Percentiles rank a stretch among this genome's conserved stretches.
These are phyloP conservation scores for Jamesozyma jinghongensis DNA, from an alignment of 805 yeast genomes.

Conservation along the genomic window DNA sequence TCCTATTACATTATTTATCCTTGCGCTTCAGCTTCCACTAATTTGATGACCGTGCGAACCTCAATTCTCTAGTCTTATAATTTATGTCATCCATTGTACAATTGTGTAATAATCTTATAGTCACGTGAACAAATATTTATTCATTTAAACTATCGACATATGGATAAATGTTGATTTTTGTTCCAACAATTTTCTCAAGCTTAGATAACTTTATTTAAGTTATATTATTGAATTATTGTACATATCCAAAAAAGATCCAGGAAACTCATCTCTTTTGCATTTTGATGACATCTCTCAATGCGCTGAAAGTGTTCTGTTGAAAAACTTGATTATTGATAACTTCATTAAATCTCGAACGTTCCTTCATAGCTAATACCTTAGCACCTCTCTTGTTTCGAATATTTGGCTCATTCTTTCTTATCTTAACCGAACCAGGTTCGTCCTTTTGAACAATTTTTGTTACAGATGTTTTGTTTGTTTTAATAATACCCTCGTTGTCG, in stretches of 20 bases:
- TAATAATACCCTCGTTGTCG: slow-evolving; percentile 11
- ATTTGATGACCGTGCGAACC: no score
- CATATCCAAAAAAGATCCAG: no score
- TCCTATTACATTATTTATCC: no score
- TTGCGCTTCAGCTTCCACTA: no score
- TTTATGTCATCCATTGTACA: no score
- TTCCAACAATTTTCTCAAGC: slow-evolving; percentile 22
- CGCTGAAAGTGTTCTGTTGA: slow-evolving; percentile 52
- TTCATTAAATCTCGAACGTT: slow-evolving; percentile 47
- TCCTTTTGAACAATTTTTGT: slow-evolving; percentile 6
- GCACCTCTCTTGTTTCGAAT: slow-evolving; percentile 47
- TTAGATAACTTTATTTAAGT: no score
- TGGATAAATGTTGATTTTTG: no score
- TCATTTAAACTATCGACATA: no score
- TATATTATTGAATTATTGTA: no score
- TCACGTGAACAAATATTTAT: no score
- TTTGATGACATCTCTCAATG: slow-evolving; percentile 52
- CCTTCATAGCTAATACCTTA: slow-evolving; percentile 46
- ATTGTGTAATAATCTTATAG: no score
- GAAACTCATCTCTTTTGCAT: slow-evolving; percentile 24
- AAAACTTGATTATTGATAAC: slow-evolving; percentile 48
- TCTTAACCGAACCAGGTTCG: slow-evolving; percentile 15
- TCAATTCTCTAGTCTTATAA: no score
- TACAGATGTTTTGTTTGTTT: background rate
- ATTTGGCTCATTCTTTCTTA: slow-evolving; percentile 40